Percentiles rank a stretch among this genome's conserved stretches.
phyloP scores from a whole-genome alignment of 2,329 filamentous ascomycete species.

The Tolypocladium amazonense region DNA sequence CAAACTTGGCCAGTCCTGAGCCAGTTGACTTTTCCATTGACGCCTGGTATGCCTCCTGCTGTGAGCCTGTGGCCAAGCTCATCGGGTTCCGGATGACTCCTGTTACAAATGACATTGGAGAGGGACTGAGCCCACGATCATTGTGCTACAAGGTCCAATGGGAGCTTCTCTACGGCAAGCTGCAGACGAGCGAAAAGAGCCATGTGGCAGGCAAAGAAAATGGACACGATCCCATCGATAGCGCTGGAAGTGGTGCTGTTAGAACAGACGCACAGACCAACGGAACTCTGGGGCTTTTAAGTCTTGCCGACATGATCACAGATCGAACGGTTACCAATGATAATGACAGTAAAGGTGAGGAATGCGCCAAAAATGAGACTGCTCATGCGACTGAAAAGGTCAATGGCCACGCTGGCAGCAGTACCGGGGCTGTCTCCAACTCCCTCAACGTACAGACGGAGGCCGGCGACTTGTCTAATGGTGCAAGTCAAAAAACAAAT shows the following conservation, averaged over 20 bases:
- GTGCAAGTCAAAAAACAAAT: background rate
- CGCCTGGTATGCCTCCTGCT: conserved; percentile 14
- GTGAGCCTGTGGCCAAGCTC: conserved; percentile 22
- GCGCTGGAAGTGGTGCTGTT: background rate
- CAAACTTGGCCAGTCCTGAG: conserved; percentile 10
- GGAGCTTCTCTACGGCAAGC: conserved; percentile 21
- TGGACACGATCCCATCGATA: background rate
- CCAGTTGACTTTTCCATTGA: conserved; percentile 24
- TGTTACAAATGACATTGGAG: conserved; percentile 21
- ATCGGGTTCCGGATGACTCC: conserved; percentile 29
- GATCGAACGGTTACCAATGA: background rate
- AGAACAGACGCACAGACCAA: background rate
- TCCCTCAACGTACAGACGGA: background rate
- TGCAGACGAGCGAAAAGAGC: background rate
- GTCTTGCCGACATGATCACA: background rate
- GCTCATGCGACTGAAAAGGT: background rate
- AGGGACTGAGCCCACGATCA: conserved; percentile 9
- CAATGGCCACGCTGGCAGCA: background rate
- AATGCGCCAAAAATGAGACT: background rate
- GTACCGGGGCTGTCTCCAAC: background rate
- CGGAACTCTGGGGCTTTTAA: background rate
- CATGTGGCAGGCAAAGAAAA: background rate
- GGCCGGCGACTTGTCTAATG: background rate
- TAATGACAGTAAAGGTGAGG: background rate
- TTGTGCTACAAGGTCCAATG: conserved; percentile 35